phyloP scores from a whole-genome alignment of 441 rosid species.

The Rhodomyrtus psidioides region DNA sequence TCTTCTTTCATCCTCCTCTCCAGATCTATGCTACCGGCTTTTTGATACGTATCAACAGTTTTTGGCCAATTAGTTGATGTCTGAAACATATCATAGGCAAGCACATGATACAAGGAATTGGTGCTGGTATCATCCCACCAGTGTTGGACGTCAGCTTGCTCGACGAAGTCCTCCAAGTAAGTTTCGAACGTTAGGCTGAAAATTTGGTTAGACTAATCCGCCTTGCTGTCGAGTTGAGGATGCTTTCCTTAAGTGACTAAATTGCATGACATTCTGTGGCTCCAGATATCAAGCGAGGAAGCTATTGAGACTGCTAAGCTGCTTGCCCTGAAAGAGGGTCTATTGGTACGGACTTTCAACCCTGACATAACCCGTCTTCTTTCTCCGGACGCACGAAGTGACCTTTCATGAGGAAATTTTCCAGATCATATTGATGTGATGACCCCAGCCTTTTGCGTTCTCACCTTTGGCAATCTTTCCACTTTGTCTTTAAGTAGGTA shows the following conservation, averaged over 20 bases:
- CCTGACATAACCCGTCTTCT: not conserved
- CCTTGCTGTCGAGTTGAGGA: not conserved
- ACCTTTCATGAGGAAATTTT: not conserved
- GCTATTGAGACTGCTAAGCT: conserved; percentile 6
- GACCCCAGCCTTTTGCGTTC: not conserved
- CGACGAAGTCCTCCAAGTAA: conserved; percentile 4
- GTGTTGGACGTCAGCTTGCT: conserved; percentile 9
- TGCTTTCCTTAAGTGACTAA: not conserved
- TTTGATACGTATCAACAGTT: not conserved
- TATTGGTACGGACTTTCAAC: not conserved
- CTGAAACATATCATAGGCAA: not conserved
- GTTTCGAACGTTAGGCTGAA: not conserved
- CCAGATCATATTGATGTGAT: not conserved
- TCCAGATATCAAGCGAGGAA: conserved; percentile 2
- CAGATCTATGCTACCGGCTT: not conserved
- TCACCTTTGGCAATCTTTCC: not conserved
- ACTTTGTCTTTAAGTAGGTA: not conserved
- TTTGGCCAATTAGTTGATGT: not conserved
- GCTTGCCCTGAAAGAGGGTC: conserved; percentile 6
- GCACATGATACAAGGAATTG: conserved; percentile 9
- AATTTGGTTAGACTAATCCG: not conserved
- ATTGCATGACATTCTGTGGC: not conserved
- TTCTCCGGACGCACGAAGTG: not conserved
- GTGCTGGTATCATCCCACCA: conserved; percentile 2
- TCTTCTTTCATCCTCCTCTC: not conserved